Evolutionary conservation across 2,329 filamentous ascomycete genomes (phyloP).

Genomic region (Cyclaneusma minus): DNA sequence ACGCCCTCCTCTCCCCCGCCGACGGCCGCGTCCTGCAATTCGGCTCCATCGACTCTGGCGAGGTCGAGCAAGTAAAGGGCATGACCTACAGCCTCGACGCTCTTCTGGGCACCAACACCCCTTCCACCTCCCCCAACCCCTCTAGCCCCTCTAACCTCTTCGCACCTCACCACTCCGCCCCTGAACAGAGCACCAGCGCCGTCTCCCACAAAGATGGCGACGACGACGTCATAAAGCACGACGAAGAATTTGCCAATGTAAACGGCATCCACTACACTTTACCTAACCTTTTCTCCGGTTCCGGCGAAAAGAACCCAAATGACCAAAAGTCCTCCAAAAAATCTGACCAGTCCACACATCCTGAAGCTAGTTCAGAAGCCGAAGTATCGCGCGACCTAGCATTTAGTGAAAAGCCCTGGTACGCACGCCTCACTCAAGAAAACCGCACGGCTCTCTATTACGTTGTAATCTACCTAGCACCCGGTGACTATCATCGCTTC

Average conservation of each 20-base stretch:
- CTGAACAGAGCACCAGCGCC: constrained; percentile 9
- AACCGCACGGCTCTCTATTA: constrained; percentile 72
- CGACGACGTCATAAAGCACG: constrained; percentile 55
- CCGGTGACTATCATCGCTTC: constrained; percentile 96
- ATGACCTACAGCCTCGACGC: constrained; percentile 96
- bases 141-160: constrained; percentile 32
- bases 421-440: constrained; percentile 44
- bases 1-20: constrained; percentile 71
- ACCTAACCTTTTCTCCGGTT: constrained; percentile 73
- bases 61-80: constrained; percentile 97
- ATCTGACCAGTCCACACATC: constrained; percentile 56
- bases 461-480: constrained; percentile 86
- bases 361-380: constrained; percentile 58
- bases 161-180: constrained; percentile 8
- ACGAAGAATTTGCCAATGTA: constrained; percentile 85
- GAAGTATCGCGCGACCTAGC: constrained; percentile 77
- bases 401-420: constrained; percentile 55
- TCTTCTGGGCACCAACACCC: constrained; percentile 57
- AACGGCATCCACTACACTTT: constrained; percentile 95
- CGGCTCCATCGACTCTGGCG: constrained; percentile 78
- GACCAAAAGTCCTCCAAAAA: constrained; percentile 32
- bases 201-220: constrained; percentile 15
- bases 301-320: constrained; percentile 21
- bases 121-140: constrained; percentile 20
- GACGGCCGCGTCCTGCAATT: constrained; percentile 88